Base-by-base conservation (phyloP, 208 protist genomes). In the Leishmania braziliensis region DNA sequence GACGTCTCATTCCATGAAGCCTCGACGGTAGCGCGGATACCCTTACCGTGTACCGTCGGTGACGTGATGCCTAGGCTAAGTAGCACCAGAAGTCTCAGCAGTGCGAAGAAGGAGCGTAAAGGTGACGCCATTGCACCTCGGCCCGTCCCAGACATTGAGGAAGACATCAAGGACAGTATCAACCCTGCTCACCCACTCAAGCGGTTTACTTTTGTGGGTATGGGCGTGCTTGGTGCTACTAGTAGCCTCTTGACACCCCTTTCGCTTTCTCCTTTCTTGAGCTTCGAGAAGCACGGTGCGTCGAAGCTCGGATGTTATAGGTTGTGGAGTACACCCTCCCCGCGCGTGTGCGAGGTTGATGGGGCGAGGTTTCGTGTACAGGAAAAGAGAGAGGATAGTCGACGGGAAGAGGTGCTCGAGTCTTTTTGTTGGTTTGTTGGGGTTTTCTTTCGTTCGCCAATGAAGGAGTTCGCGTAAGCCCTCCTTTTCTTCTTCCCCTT, bases 1-100 rank as follows among this genome's bases (percentile, higher is more conserved):
- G 89, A 73, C 3, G 90, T 95, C 50, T 95, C 92, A 8, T 79
- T 92, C 92, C 92, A 95, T 33, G 88, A 86, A 1, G 92, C 89
- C 73, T 88, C 84, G 53, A 95, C 63, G 46, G 75, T 86, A 26
- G 87, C 87, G 33, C 86, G 78, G 53, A 93, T 84, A 36, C 86
- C 89, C 75, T 90, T 93, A 10, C 66, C 87, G 0, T 73, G 43
- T 2, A 46, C 36, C 18, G 5, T 39, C 18, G 75, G 51, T 14
- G 77, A 3, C 18, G 58, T 46, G 18, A 10, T 26, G 8, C 72
- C 29, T 5, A 88, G 63, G 2, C 77, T 33, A 10, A 58, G 20
- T 1, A 78, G 1, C 63, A 68, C 14, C 26, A 84, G 53, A 36
- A 84, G 36, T 43, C 75, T 10, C 39, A 69, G 39, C 6, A 87